Percentiles rank a stretch among this genome's conserved stretches.
phyloP scores from a whole-genome alignment of 192 early-diverging fungal genomes.

The Piromyces finnis region DNA sequence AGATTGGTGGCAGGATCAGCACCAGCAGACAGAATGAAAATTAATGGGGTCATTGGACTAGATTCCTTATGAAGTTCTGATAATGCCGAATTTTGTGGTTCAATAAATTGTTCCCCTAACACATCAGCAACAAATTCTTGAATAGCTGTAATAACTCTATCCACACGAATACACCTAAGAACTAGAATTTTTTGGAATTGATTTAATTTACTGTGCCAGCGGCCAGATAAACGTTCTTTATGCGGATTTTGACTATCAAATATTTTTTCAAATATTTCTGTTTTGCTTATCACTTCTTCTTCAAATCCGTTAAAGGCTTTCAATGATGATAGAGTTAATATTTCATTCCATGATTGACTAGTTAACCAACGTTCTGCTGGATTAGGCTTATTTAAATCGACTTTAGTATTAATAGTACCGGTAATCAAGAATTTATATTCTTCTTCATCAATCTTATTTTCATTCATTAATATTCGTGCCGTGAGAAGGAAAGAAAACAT shows the following conservation, averaged over 20 bases:
- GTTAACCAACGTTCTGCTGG: neutral
- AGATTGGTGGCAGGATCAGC: conserved; percentile 32
- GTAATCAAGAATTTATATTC: conserved; percentile 43
- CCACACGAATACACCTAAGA: conserved; percentile 26
- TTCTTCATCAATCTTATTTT: conserved; percentile 27
- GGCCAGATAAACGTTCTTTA: conserved; percentile 2
- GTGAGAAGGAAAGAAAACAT: conserved; percentile 38
- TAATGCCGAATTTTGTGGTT: conserved; percentile 37
- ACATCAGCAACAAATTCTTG: conserved; percentile 32
- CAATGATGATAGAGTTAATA: conserved; percentile 17
- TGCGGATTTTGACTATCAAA: conserved; percentile 33
- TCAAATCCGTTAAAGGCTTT: conserved; percentile 23
- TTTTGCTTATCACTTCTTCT: conserved; percentile 16
- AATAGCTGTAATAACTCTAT: conserved; percentile 24
- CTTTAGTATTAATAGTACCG: conserved; percentile 2
- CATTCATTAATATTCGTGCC: conserved; percentile 26
- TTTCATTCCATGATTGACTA: conserved; percentile 22
- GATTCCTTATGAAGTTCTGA: conserved; percentile 36
- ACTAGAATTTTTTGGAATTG: conserved; percentile 26
- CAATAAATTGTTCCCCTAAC: conserved; percentile 31
- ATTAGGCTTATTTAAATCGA: neutral
- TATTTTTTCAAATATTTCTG: conserved; percentile 11
- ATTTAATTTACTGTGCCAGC: conserved; percentile 16
- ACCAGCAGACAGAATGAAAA: conserved; percentile 37
- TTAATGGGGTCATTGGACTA: conserved; percentile 26